These are phyloP conservation scores for Ananas comosus DNA, from an alignment of 176 grass and related monocot species.

Conservation along the genomic window DNA sequence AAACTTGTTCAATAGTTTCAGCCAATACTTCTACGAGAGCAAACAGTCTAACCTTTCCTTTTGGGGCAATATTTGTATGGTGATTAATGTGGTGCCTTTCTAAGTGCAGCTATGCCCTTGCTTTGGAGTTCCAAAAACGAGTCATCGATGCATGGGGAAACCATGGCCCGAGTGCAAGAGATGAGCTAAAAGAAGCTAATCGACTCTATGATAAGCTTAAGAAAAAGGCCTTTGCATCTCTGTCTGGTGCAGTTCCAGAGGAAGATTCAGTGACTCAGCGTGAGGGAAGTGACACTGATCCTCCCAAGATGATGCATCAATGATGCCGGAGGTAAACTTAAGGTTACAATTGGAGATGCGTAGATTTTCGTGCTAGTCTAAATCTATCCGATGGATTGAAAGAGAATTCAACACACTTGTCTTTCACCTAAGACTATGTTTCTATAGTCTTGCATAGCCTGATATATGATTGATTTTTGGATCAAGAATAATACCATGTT, in stretches of 20 bases:
- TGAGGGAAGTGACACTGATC: conserved; percentile 24
- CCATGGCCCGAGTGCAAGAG: conserved; percentile 55
- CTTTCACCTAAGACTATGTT: background rate
- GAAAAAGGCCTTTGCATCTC: conserved; percentile 34
- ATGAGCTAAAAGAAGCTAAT: conserved; percentile 64
- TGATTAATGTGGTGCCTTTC: conserved; percentile 12
- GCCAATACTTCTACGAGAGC: background rate
- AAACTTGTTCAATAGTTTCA: background rate
- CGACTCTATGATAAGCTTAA: conserved; percentile 55
- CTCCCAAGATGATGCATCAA: conserved; percentile 24
- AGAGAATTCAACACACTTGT: background rate
- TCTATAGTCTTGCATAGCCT: too few species aligned
- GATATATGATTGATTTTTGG: too few species aligned
- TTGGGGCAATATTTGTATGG: background rate
- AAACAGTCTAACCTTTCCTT: background rate
- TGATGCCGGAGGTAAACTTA: background rate
- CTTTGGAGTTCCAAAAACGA: conserved; percentile 67
- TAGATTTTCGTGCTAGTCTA: background rate
- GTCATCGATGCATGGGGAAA: conserved; percentile 70
- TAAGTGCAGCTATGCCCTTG: conserved; percentile 56
- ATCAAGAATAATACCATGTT: too few species aligned
- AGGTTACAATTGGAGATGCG: background rate
- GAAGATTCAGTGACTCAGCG: conserved; percentile 11
- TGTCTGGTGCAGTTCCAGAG: conserved; percentile 27
- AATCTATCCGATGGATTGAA: background rate